These are phyloP conservation scores for Zygosaccharomyces sapae DNA, from an alignment of 1,139 yeast species.

Conservation along the genomic window DNA sequence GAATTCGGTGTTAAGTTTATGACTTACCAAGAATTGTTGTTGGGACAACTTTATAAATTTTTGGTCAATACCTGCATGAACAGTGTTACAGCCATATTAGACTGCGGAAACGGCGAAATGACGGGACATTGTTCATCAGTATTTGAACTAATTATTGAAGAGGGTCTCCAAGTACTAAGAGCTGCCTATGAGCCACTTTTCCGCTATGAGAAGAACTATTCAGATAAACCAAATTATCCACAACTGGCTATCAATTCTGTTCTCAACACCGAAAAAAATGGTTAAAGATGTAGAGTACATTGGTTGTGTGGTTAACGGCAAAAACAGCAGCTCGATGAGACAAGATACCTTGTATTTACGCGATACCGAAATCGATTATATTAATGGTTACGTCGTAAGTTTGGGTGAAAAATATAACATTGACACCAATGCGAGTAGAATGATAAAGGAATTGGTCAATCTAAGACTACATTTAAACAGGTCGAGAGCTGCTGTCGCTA, in stretches of 20 bases:
- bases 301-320: conserved; percentile 45
- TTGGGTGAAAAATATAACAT: conserved; percentile 41
- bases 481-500: conserved; percentile 21
- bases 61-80: conserved; percentile 79
- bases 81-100: conserved; percentile 71
- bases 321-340: conserved; percentile 83
- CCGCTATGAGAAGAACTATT: conserved; percentile 31
- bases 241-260: conserved; percentile 27
- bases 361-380: conserved; percentile 70
- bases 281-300: conserved; percentile 43
- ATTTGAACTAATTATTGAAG: conserved; percentile 49
- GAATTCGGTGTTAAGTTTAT: conserved; percentile 45
- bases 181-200: conserved; percentile 31
- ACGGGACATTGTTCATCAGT: conserved; percentile 39
- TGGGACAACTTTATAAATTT: conserved; percentile 70
- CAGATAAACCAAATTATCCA: conserved; percentile 33
- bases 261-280: conserved; percentile 44
- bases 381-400: conserved; percentile 66
- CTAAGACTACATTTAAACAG: conserved; percentile 33
- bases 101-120: conserved; percentile 73
- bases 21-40: conserved; percentile 51
- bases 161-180: conserved; percentile 42
- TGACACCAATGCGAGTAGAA: conserved; percentile 33
- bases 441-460: conserved; percentile 36
- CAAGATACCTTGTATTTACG: conserved; percentile 63